phyloP scores from a whole-genome alignment of 108 stramenopile genomes.

The Skeletonema tropicum region DNA sequence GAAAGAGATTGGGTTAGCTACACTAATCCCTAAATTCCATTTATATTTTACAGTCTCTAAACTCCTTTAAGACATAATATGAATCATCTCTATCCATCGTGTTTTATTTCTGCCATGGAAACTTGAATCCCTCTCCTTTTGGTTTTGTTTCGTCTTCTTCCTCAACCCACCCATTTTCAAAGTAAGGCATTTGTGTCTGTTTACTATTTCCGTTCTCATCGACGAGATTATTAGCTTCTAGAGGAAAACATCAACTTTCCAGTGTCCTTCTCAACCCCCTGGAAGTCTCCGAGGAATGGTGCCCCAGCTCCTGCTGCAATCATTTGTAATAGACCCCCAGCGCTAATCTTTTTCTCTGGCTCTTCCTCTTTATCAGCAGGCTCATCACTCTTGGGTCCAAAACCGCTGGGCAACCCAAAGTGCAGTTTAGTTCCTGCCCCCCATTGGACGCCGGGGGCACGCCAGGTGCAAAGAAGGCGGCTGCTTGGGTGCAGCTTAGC shows the following conservation, averaged over 20 bases:
- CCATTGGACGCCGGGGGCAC: not conserved
- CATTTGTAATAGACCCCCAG: conserved; percentile 68
- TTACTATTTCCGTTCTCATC: conserved; percentile 84
- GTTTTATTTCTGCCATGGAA: conserved; percentile 44
- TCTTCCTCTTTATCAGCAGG: not conserved
- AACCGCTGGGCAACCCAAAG: conserved; percentile 31
- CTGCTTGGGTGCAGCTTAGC: conserved; percentile 3
- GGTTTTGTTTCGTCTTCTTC: conserved; percentile 62
- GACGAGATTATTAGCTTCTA: conserved; percentile 89
- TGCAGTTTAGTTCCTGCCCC: conserved; percentile 21
- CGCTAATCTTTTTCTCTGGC: conserved; percentile 64
- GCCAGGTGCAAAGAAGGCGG: conserved; percentile 21
- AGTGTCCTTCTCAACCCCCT: conserved; percentile 84
- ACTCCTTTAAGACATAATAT: not conserved
- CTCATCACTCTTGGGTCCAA: conserved; percentile 19
- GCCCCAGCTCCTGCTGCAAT: conserved; percentile 84
- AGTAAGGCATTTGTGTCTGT: conserved; percentile 88
- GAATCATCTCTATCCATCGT: not conserved
- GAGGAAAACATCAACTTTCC: conserved; percentile 86
- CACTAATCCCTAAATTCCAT: not conserved
- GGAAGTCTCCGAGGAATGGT: conserved; percentile 83
- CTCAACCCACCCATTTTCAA: conserved; percentile 87
- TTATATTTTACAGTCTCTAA: not conserved
- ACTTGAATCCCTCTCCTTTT: conserved; percentile 46
- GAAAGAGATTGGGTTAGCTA: too few relatives aligned